These are phyloP conservation scores for Lathyrus sativus DNA, from an alignment of 306 rosid species.

Conservation along the genomic window DNA sequence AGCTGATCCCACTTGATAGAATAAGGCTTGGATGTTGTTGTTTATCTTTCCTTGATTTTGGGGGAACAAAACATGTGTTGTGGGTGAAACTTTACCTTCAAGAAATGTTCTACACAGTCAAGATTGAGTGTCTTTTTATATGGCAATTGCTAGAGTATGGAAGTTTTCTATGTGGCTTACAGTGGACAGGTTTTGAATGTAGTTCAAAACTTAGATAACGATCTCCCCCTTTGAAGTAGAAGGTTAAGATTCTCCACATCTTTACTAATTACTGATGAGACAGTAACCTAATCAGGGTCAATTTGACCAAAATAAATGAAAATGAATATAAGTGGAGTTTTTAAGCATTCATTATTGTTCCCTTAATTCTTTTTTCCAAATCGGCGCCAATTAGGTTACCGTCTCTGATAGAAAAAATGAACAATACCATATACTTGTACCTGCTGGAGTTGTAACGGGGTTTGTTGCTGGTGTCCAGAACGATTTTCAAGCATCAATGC, in stretches of 20 bases:
- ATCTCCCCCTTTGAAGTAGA: not conserved
- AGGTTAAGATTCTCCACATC: not conserved
- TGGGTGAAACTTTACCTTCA: slow-evolving; percentile 18
- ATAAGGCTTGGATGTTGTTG: too few species aligned
- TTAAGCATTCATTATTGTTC: not conserved
- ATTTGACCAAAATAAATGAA: not conserved
- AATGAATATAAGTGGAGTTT: not conserved
- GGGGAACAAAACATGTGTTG: slow-evolving; percentile 20
- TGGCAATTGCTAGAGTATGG: too few species aligned
- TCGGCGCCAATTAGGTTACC: not conserved
- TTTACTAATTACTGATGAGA: not conserved
- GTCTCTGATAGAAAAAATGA: not conserved
- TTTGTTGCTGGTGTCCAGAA: too few species aligned
- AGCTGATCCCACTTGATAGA: too few species aligned
- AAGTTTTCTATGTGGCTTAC: not conserved
- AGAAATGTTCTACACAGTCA: slow-evolving; percentile 11
- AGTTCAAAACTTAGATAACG: not conserved
- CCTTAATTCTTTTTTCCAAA: not conserved
- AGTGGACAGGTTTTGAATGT: not conserved
- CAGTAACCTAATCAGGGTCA: not conserved
- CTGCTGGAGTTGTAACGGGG: too few species aligned
- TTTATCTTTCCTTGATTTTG: not conserved
- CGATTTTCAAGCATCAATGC: too few species aligned
- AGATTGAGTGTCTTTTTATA: not conserved
- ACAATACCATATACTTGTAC: too few species aligned